Evolutionary conservation across 2,329 filamentous ascomycete species (phyloP).

Genomic region (Trichoderma koningiopsis): DNA sequence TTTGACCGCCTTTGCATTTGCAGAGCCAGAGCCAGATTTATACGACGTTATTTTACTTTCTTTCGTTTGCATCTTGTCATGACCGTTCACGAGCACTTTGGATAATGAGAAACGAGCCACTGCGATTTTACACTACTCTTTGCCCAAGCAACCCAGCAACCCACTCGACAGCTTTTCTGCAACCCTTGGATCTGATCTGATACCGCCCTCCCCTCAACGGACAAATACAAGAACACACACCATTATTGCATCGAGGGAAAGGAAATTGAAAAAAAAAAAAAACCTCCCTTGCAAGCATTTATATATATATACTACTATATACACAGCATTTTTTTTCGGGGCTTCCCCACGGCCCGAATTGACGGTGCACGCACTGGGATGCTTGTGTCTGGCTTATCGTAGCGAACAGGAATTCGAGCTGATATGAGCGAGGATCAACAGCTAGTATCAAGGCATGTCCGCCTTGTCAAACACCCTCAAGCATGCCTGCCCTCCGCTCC

Average conservation of each 20-base stretch:
- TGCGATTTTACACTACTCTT: conserved; percentile 22
- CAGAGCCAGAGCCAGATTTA: conserved; percentile 1
- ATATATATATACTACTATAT: background rate
- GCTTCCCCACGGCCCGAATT: conserved; percentile 20
- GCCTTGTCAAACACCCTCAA: conserved; percentile 8
- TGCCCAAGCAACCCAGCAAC: conserved; percentile 18
- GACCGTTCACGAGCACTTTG: conserved; percentile 27
- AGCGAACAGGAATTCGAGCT: conserved; percentile 38
- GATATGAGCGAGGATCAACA: conserved; percentile 67
- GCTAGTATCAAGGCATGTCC: conserved; percentile 54
- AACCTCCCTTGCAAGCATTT: conserved; percentile 6
- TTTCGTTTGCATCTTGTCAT: conserved; percentile 24
- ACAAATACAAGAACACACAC: background rate
- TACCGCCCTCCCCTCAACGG: conserved; percentile 13
- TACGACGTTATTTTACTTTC: conserved; percentile 14
- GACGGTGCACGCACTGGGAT: conserved; percentile 28
- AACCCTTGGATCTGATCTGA: conserved; percentile 9
- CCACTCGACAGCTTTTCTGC: conserved; percentile 12
- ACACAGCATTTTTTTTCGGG: background rate
- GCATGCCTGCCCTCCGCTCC: conserved; percentile 27
- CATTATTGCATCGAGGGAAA: conserved; percentile 3
- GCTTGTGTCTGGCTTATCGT: conserved; percentile 27
- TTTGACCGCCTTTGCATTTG: conserved; percentile 12
- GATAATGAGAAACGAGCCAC: conserved; percentile 28
- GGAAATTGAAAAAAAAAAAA: conserved; percentile 21